Conservation (phyloP, 177 flowering plant genomes). For the Vitis hybrid region DNA sequence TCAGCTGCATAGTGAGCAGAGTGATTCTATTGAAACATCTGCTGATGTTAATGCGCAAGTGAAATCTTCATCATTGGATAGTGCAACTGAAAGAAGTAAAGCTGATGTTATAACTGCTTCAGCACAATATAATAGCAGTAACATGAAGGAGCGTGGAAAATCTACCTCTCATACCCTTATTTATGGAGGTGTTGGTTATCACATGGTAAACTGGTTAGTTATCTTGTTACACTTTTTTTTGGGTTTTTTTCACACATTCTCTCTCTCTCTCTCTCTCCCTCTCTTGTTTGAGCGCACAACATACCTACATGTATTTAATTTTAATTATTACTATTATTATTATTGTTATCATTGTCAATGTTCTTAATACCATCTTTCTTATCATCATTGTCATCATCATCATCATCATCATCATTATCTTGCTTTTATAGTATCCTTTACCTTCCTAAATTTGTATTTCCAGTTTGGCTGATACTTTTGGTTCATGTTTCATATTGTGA, state of each 20-base stretch:
- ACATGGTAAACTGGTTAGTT: conserved; percentile 99
- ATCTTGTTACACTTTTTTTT: conserved; percentile 10
- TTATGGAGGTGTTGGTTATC: conserved; percentile 73
- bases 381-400: no score
- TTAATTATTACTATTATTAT: background rate
- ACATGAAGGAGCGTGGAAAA: conserved; percentile 58
- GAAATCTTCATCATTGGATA: conserved; percentile 26
- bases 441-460: background rate
- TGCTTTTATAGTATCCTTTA: no score
- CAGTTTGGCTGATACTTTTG: background rate
- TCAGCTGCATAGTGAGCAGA: conserved; percentile 23
- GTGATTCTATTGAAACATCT: conserved; percentile 32
- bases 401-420: no score
- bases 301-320: no score
- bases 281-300: background rate
- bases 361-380: background rate
- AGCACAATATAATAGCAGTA: conserved; percentile 32
- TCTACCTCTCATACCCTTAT: conserved; percentile 57
- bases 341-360: background rate
- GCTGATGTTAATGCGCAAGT: conserved; percentile 16
- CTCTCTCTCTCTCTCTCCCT: background rate
- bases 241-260: background rate
- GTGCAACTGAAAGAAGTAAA: conserved; percentile 27
- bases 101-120: conserved; percentile 27
- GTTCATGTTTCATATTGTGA: background rate